Conservation (phyloP, 1,139 yeast genomes). For the Debaryomycetaceae sp. region DNA sequence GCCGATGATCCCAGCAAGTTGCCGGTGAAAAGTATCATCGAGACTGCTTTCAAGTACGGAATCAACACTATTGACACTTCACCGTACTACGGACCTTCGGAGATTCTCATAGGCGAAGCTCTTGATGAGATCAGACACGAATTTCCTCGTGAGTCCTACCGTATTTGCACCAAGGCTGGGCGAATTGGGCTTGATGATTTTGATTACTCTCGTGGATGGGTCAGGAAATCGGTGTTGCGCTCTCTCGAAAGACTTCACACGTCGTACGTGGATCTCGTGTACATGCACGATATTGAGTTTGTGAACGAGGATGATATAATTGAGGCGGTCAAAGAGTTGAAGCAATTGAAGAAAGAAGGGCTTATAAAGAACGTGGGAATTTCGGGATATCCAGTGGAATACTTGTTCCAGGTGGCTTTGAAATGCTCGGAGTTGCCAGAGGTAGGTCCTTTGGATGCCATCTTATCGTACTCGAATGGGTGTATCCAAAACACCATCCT, state of each 20-base stretch:
- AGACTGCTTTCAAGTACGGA: constrained; percentile 62
- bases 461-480: constrained; percentile 77
- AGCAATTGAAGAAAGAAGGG: constrained; percentile 61
- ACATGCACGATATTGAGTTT: constrained; percentile 88
- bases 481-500: constrained; percentile 75
- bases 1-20: constrained; percentile 59
- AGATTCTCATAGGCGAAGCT: constrained; percentile 67
- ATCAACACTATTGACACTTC: constrained; percentile 83
- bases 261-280: constrained; percentile 70
- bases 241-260: constrained; percentile 67
- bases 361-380: constrained; percentile 65
- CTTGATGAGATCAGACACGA: constrained; percentile 39
- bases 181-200: constrained; percentile 64
- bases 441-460: constrained; percentile 61
- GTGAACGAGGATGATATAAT: constrained; percentile 51
- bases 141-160: constrained; percentile 59
- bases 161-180: constrained; percentile 85
- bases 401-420: constrained; percentile 49
- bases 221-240: constrained; percentile 60
- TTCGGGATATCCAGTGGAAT: constrained; percentile 83
- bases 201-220: constrained; percentile 63
- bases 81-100: constrained; percentile 92
- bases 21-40: constrained; percentile 56
- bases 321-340: constrained; percentile 62
- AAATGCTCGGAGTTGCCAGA: constrained; percentile 25